These are phyloP conservation scores for Sugiyamaella japonica DNA, from an alignment of 1,139 yeast species.

Conservation along the genomic window DNA sequence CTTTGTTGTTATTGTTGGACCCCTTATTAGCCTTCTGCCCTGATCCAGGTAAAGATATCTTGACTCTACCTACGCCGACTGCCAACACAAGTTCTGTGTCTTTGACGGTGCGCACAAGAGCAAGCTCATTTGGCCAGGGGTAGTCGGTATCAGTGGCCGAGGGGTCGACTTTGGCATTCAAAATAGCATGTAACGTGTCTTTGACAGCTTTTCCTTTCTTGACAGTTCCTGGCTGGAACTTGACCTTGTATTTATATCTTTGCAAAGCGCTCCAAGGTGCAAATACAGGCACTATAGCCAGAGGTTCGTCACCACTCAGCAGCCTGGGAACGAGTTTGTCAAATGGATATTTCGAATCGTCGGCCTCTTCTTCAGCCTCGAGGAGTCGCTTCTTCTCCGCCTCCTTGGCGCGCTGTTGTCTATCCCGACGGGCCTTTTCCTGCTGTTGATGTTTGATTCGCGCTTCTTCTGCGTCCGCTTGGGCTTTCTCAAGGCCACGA, in stretches of 20 bases:
- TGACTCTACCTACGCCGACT: constrained; percentile 51
- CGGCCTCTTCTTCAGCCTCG: constrained; percentile 31
- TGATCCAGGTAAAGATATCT: constrained; percentile 38
- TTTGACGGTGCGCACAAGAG: constrained; percentile 56
- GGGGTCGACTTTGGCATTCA: constrained; percentile 55
- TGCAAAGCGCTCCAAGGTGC: constrained; percentile 88
- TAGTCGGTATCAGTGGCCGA: constrained; percentile 50
- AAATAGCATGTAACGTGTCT: constrained; percentile 64
- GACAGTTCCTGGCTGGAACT: constrained; percentile 80
- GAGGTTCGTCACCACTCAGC: constrained; percentile 42
- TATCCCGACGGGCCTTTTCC: constrained; percentile 38
- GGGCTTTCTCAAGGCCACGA: constrained; percentile 56
- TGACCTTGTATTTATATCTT: constrained; percentile 77
- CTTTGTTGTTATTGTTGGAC: constrained; percentile 19
- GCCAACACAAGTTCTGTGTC: constrained; percentile 54
- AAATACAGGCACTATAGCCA: constrained; percentile 79
- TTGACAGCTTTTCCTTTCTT: constrained; percentile 86
- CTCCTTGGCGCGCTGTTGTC: constrained; percentile 48
- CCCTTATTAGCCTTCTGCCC: constrained; percentile 17
- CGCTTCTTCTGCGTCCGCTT: constrained; percentile 36
- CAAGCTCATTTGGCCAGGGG: constrained; percentile 75
- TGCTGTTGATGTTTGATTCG: constrained; percentile 42
- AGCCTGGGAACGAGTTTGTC: constrained; percentile 42
- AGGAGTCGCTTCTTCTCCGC: constrained; percentile 48
- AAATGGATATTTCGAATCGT: constrained; percentile 32